A percentile compares a stretch with the other conserved stretches of the same genome.
Evolutionary conservation across 1,139 yeast species (phyloP).

Genomic region (Geotrichum siamense): DNA sequence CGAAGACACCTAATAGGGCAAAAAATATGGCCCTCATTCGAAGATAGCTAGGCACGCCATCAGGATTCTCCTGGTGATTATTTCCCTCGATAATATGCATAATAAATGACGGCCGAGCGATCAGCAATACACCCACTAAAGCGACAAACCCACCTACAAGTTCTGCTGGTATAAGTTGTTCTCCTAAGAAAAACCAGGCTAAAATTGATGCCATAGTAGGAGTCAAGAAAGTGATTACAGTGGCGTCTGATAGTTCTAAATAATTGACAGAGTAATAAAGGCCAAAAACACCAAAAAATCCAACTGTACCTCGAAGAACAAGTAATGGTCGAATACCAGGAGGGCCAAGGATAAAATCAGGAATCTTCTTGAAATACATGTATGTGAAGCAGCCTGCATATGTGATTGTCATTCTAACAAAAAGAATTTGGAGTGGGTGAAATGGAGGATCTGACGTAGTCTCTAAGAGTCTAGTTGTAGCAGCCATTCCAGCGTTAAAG

Average conservation of each 20-base stretch:
- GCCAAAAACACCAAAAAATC: conserved; percentile 74
- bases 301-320: conserved; percentile 59
- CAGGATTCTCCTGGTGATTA: conserved; percentile 10
- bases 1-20: conserved; percentile 62
- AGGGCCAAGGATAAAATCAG: conserved; percentile 69
- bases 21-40: conserved; percentile 48
- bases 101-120: conserved; percentile 74
- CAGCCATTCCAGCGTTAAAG: conserved; percentile 69
- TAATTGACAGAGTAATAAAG: conserved; percentile 68
- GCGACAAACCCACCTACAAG: conserved; percentile 63
- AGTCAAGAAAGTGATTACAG: conserved; percentile 67
- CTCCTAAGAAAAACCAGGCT: conserved; percentile 63
- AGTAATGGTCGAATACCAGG: conserved; percentile 48
- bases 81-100: conserved; percentile 31
- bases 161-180: conserved; percentile 60
- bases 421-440: conserved; percentile 70
- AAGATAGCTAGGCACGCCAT: conserved; percentile 16
- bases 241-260: conserved; percentile 69
- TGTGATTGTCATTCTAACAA: conserved; percentile 71
- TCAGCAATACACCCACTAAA: conserved; percentile 65
- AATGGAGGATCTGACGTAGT: conserved; percentile 56
- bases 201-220: conserved; percentile 73
- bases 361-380: conserved; percentile 43
- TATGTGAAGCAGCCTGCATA: conserved; percentile 49
- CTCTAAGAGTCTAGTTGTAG: conserved; percentile 63